These are phyloP conservation scores for Apiotrichum akiyoshidainum DNA, from an alignment of 1,284 basidiomycete species.

Conservation along the genomic window DNA sequence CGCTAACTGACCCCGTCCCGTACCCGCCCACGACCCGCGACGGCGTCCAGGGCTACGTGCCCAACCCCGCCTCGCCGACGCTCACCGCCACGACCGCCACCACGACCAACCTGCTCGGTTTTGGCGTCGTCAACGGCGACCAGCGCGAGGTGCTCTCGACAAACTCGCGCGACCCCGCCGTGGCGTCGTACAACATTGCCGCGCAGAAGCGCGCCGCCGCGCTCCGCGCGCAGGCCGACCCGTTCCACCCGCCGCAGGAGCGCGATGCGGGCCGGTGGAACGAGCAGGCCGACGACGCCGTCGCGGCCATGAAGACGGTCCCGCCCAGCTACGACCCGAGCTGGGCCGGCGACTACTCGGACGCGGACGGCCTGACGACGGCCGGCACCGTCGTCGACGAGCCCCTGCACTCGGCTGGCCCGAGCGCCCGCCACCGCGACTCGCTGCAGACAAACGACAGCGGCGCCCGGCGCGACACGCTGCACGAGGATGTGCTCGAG, in stretches of 20 bases:
- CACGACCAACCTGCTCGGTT: background rate
- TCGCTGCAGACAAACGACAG: background rate
- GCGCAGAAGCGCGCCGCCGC: conserved; percentile 1
- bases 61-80: background rate
- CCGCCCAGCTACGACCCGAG: conserved; percentile 1
- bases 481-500: background rate
- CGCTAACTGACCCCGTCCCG: background rate
- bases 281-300: conserved; percentile 2
- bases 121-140: conserved; percentile 3
- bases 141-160: too few relatives aligned
- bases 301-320: background rate
- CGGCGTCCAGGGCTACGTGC: background rate
- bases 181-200: background rate
- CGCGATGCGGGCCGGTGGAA: conserved; percentile 1
- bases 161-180: background rate
- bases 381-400: background rate
- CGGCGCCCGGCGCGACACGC: background rate
- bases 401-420: background rate
- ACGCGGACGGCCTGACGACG: background rate
- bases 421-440: background rate
- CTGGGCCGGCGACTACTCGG: conserved; percentile 1
- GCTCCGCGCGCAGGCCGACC: background rate
- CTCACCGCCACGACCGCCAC: background rate
- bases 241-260: conserved; percentile 1
- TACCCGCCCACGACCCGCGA: background rate